phyloP scores from a whole-genome alignment of 148 eudicot genomes.

The Linanthus parryae region DNA sequence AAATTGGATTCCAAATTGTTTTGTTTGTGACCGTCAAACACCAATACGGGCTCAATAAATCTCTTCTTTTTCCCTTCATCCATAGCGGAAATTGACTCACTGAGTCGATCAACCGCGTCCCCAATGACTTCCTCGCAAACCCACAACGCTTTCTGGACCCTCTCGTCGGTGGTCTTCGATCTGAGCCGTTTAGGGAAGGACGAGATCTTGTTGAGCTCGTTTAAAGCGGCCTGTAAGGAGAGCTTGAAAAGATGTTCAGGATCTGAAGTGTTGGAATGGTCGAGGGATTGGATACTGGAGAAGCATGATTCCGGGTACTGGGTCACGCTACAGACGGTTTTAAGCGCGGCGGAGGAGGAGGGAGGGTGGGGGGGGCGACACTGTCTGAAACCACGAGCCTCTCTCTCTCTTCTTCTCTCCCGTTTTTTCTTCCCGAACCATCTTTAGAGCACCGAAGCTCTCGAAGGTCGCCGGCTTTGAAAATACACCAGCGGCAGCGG shows the following conservation, averaged over 20 bases:
- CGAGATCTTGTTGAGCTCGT: constrained; percentile 20
- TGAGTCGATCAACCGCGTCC: constrained; percentile 39
- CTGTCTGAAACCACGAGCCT: no score
- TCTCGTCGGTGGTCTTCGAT: constrained; percentile 2
- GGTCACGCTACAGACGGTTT: constrained; percentile 46
- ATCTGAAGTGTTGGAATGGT: constrained; percentile 24
- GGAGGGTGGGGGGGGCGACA: neutral
- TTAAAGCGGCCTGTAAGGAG: constrained; percentile 29
- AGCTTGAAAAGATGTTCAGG: constrained; percentile 41
- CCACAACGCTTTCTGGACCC: constrained; percentile 19
- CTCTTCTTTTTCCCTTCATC: constrained; percentile 20
- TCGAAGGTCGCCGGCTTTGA: no score
- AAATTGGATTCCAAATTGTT: no score
- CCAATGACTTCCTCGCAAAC: constrained; percentile 32
- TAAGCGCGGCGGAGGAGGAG: constrained; percentile 33
- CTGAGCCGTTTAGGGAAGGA: constrained; percentile 12
- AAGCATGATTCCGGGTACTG: constrained; percentile 42
- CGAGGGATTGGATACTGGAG: constrained; percentile 22
- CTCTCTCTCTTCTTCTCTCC: no score
- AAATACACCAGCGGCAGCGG: no score
- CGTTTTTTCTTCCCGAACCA: no score
- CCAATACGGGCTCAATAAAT: no score
- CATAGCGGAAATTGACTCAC: constrained; percentile 31
- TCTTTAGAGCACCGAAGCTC: no score
- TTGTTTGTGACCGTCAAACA: no score